These are phyloP conservation scores for Harringtonia aguacate DNA, from an alignment of 2,329 filamentous ascomycete genomes.

Conservation along the genomic window DNA sequence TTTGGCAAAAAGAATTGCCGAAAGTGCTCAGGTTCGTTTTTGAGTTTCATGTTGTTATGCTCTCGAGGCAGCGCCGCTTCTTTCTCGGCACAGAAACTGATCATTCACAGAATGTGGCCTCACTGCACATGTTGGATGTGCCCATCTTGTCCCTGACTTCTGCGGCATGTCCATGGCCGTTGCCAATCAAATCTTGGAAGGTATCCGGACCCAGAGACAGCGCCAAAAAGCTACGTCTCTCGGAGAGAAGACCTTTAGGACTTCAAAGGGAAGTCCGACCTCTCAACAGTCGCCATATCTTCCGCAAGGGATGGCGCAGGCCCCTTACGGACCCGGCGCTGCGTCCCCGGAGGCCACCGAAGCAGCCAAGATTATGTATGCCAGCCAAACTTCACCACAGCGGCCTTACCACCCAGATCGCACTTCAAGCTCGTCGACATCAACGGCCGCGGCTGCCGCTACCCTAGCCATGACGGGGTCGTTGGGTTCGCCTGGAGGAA, in stretches of 20 bases:
- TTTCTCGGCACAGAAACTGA: constrained; percentile 15
- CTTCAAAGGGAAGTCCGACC: constrained; percentile 29
- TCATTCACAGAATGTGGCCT: constrained; percentile 64
- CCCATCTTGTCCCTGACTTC: constrained; percentile 94
- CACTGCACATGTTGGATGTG: constrained; percentile 83
- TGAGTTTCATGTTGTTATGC: not conserved
- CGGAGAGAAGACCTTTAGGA: constrained; percentile 55
- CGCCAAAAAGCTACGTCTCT: constrained; percentile 49
- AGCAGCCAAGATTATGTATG: constrained; percentile 54
- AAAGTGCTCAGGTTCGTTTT: constrained; percentile 72
- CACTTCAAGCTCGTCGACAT: constrained; percentile 34
- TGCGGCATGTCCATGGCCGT: constrained; percentile 99
- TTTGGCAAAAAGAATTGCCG: constrained; percentile 92
- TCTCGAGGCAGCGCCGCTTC: not conserved
- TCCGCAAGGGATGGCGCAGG: constrained; percentile 6
- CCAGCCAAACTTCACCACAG: constrained; percentile 40
- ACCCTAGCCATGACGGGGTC: constrained; percentile 45
- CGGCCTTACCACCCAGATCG: constrained; percentile 41
- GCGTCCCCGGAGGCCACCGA: constrained; percentile 46
- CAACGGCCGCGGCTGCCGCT: constrained; percentile 45
- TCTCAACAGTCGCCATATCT: constrained; percentile 4
- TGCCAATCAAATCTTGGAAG: constrained; percentile 85
- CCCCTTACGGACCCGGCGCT: constrained; percentile 20
- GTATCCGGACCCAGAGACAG: constrained; percentile 67
- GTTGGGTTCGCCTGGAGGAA: constrained; percentile 22